Conservation (phyloP, 352 stramenopile species). For the Blastocystis sp. region DNA sequence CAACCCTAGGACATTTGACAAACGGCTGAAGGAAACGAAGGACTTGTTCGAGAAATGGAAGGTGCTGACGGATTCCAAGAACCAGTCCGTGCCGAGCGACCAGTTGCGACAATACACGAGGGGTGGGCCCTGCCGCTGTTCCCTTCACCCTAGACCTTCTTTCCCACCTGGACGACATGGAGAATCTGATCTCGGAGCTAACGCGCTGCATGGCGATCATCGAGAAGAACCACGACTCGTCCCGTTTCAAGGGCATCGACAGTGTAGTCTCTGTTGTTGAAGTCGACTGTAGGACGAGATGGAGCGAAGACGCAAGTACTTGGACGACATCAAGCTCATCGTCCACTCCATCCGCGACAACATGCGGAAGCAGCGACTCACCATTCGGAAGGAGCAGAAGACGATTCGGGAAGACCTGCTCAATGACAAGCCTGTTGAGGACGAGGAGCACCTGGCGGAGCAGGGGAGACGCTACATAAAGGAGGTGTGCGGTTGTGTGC, state of each 20-base stretch:
- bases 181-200: conserved; percentile 60
- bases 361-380: conserved; percentile 41
- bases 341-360: conserved; percentile 62
- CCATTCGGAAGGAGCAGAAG: conserved; percentile 29
- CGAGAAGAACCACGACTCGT: conserved; percentile 33
- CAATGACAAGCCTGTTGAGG: neutral
- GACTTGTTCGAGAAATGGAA: conserved; percentile 65
- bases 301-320: conserved; percentile 49
- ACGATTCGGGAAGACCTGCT: conserved; percentile 14
- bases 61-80: conserved; percentile 4
- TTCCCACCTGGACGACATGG: conserved; percentile 28
- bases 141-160: neutral
- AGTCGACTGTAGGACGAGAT: conserved; percentile 23
- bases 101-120: conserved; percentile 32
- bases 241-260: conserved; percentile 46
- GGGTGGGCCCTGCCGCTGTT: neutral
- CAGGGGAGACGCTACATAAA: conserved; percentile 37
- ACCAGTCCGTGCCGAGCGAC: conserved; percentile 3
- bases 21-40: conserved; percentile 52
- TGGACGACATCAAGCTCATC: conserved; percentile 49
- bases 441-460: neutral
- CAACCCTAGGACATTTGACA: conserved; percentile 34
- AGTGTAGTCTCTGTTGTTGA: neutral
- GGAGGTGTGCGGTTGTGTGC: neutral
- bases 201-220: conserved; percentile 50